These are phyloP conservation scores for Colletotrichum musicola DNA, from an alignment of 2,329 filamentous ascomycete species.

Conservation along the genomic window DNA sequence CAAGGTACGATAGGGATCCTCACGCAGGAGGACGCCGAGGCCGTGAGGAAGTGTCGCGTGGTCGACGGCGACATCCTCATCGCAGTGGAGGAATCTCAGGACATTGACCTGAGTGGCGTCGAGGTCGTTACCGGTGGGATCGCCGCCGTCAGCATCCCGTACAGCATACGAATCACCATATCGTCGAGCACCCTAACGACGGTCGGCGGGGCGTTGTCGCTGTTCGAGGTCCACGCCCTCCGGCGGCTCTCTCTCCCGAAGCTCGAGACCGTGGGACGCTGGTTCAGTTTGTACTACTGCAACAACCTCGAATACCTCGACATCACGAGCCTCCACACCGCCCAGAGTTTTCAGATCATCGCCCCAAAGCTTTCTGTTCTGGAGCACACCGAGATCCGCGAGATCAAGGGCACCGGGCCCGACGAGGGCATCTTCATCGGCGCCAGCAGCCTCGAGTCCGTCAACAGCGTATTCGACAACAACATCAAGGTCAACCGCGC, in stretches of 20 bases:
- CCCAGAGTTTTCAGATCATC: background rate
- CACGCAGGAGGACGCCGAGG: background rate
- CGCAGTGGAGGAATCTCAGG: background rate
- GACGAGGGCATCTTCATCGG: background rate
- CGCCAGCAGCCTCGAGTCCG: background rate
- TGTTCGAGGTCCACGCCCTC: background rate
- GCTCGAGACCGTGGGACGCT: background rate
- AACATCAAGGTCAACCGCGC: background rate
- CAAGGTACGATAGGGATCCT: background rate
- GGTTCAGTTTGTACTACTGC: background rate
- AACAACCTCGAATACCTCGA: background rate
- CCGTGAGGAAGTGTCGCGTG: background rate
- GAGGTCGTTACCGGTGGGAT: background rate
- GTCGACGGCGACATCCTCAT: constrained; percentile 1
- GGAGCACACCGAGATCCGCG: background rate
- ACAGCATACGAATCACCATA: background rate
- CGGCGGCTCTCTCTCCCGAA: background rate
- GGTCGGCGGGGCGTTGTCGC: background rate
- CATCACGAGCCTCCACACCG: constrained; percentile 5
- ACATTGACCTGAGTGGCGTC: constrained; percentile 4
- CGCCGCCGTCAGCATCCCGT: background rate
- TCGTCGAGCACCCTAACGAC: constrained; percentile 1
- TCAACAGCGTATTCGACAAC: constrained; percentile 30
- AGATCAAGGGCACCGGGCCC: background rate
- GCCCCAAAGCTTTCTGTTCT: background rate